These are phyloP conservation scores for Pseudopyricularia javanii DNA, from an alignment of 2,329 filamentous ascomycete species.

Conservation along the genomic window DNA sequence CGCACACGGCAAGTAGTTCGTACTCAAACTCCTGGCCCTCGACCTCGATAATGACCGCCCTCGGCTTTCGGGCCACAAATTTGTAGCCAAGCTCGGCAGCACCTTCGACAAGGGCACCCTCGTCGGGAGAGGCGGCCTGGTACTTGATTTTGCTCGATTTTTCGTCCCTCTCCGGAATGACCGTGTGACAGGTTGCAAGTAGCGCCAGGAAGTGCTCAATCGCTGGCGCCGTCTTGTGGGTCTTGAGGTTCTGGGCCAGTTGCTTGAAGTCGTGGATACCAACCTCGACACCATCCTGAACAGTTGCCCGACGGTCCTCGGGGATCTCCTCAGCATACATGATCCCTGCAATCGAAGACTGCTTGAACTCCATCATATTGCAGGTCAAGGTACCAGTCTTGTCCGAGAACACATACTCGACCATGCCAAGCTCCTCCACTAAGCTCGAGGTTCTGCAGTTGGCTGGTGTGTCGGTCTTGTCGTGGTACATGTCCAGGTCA, in stretches of 20 bases:
- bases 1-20: constrained; percentile 89
- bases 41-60: constrained; percentile 72
- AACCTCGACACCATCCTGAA: constrained; percentile 64
- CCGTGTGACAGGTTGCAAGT: constrained; percentile 85
- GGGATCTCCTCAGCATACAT: constrained; percentile 89
- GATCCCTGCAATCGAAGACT: constrained; percentile 83
- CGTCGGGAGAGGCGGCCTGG: constrained; percentile 92
- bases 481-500: constrained; percentile 95
- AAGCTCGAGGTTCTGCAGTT: constrained; percentile 93
- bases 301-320: constrained; percentile 72
- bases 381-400: constrained; percentile 85
- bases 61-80: constrained; percentile 83
- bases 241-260: constrained; percentile 56
- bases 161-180: constrained; percentile 81
- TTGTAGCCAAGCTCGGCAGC: constrained; percentile 76
- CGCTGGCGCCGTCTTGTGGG: constrained; percentile 33
- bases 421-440: constrained; percentile 94
- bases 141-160: constrained; percentile 81
- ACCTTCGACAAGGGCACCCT: constrained; percentile 91
- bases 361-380: constrained; percentile 96
- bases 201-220: constrained; percentile 78
- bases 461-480: constrained; percentile 86
- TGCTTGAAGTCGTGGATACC: constrained; percentile 78
- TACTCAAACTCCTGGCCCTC: constrained; percentile 66
- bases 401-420: constrained; percentile 96